Evolutionary conservation across 352 stramenopile genomes (phyloP), one percentile per base, ranked within the genome.

Genomic region (Thraustochytrium striatum): DNA sequence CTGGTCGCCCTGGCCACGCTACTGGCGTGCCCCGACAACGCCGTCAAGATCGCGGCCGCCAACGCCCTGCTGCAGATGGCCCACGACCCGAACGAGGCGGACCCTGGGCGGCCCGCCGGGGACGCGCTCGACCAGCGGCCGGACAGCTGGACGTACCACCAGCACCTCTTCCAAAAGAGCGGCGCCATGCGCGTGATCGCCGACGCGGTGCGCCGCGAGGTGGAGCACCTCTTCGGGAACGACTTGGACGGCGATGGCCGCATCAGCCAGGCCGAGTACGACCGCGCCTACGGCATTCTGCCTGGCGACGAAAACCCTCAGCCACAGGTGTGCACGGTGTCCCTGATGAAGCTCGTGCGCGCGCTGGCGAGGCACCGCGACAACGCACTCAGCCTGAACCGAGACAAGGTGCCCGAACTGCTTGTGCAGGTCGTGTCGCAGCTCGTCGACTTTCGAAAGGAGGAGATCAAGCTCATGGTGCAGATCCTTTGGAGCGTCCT

Each of bases 401-500:
- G 70, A n/a, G 75, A 33, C 19, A 62, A 79, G 35, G 43, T 84
- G 55, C 55, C 78, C 11, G 50, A 57, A 30, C 50, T 82, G 1
- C 75, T 84, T n/a, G 72, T 85, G 21, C 38, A 81, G 32, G 79
- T 81, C 11, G 57, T 84, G 11, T 75, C 65, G 13, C 65, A 38
- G 28, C 70, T 62, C n/a, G 28, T 65, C 13, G 69, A 72, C 52
- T 78, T 85, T 50, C 61, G 81, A 13, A 78, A 85, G 32, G 68
- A 79, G 1, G 68, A 79, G 11, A 72, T 87, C 19, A 39, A 55
- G 21, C 61, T 86, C 53, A 75, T 78, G 11, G 70, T 87, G 7
- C 82, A 87, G 53, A 82, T 87, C 32, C 70, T 86, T 16, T 87
- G 84, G 84, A 87, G 83, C 69, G 83, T 78, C 33, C 75, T 85